Conservation (phyloP, 106 monocot species). For the Acanthochlamys bracteata region DNA sequence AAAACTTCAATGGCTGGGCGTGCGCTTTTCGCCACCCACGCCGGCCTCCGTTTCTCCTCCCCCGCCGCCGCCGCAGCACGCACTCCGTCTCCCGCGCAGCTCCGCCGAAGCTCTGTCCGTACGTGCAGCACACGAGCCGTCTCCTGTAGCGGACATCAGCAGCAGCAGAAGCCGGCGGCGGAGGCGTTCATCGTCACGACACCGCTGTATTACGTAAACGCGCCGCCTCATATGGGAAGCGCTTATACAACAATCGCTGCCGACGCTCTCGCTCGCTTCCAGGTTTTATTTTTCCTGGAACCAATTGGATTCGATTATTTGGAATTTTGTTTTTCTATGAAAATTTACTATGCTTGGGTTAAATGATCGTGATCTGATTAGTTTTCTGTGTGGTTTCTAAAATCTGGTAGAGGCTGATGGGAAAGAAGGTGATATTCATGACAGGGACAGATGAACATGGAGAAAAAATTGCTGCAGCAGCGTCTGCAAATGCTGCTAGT, state of each 20-base stretch:
- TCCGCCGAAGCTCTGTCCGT: conserved; percentile 3
- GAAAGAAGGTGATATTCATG: conserved; percentile 74
- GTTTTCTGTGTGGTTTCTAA: too few relatives aligned
- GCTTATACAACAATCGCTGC: conserved; percentile 99
- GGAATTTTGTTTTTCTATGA: too few relatives aligned
- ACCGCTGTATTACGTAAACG: conserved; percentile 94
- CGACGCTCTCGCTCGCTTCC: conserved; percentile 89
- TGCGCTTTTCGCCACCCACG: conserved; percentile 17
- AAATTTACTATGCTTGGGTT: too few relatives aligned
- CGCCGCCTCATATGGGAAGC: conserved; percentile 99
- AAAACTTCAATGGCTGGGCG: conserved; percentile 30
- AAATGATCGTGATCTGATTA: too few relatives aligned
- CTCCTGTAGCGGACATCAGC: conserved; percentile 1
- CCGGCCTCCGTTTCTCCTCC: conserved; percentile 4
- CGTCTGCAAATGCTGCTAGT: conserved; percentile 47
- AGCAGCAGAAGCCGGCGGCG: conserved; percentile 7
- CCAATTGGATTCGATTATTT: too few relatives aligned
- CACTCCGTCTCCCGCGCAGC: not conserved
- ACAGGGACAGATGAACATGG: conserved; percentile 99
- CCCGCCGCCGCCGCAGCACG: conserved; percentile 6
- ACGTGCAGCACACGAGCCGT: conserved; percentile 1
- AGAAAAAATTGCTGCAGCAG: conserved; percentile 91
- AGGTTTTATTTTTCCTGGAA: conserved; percentile 4
- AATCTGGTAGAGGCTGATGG: conserved; percentile 85
- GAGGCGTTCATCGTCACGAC: conserved; percentile 81